Conservation (phyloP, 768 basidiomycete genomes). For the Suillus bovinus region DNA sequence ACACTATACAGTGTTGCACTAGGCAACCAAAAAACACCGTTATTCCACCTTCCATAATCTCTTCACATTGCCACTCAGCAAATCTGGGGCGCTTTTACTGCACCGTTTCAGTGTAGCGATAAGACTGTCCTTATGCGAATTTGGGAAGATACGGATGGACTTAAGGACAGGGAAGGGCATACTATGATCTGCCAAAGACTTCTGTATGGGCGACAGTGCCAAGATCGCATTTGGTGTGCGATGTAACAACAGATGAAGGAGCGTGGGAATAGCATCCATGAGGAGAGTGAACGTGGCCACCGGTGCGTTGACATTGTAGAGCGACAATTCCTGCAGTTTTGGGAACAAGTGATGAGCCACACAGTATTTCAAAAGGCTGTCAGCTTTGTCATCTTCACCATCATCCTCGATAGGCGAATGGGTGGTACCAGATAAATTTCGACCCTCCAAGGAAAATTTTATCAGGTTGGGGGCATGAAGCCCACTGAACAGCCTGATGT, state of each 20-base stretch:
- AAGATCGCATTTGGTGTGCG: slow-evolving; percentile 17
- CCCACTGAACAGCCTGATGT: slow-evolving; percentile 38
- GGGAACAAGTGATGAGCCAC: slow-evolving; percentile 37
- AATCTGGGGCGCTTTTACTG: background rate
- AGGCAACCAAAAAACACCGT: no score
- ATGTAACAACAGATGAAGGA: slow-evolving; percentile 22
- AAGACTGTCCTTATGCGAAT: slow-evolving; percentile 20
- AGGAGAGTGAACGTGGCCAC: slow-evolving; percentile 14
- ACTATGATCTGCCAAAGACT: slow-evolving; percentile 10
- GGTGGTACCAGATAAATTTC: slow-evolving; percentile 29
- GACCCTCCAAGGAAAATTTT: slow-evolving; percentile 45
- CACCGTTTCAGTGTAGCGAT: slow-evolving; percentile 15
- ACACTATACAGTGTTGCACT: no score
- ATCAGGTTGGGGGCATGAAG: slow-evolving; percentile 42
- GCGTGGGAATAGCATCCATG: slow-evolving; percentile 19
- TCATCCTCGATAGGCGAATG: slow-evolving; percentile 29
- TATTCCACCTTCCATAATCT: no score
- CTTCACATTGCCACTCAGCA: no score
- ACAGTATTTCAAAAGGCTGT: slow-evolving; percentile 32
- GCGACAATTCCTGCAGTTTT: slow-evolving; percentile 35
- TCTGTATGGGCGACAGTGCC: slow-evolving; percentile 20
- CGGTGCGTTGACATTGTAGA: slow-evolving; percentile 36
- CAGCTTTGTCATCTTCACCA: slow-evolving; percentile 39
- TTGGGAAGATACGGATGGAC: slow-evolving; percentile 7
- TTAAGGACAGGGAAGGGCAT: slow-evolving; percentile 14